Conservation (phyloP, 805 yeast genomes). For the Zygosaccharomyces bisporus region DNA sequence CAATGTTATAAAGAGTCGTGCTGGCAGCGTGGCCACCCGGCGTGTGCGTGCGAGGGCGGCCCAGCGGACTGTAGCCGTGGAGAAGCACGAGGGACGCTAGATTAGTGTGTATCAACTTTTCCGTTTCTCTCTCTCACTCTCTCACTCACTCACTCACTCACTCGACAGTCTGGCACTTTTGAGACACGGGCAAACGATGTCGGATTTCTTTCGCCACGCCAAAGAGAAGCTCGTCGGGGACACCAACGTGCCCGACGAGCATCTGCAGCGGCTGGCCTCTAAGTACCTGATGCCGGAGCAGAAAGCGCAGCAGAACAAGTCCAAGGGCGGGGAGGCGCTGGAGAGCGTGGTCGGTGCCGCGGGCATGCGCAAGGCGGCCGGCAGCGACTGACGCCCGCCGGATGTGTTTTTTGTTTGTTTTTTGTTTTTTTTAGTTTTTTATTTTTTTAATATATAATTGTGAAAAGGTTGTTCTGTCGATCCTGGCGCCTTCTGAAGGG, state of each 20-base stretch:
- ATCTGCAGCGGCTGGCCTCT: constrained; percentile 17
- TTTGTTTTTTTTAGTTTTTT: not conserved
- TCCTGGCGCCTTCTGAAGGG: too few species aligned
- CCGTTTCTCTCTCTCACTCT: too few species aligned
- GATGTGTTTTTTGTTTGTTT: too few species aligned
- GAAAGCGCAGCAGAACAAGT: constrained; percentile 8
- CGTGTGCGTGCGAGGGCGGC: too few species aligned
- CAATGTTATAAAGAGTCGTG: not conserved
- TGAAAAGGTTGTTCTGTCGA: too few species aligned
- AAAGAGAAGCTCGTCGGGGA: constrained; percentile 26
- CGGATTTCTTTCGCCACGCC: constrained; percentile 23
- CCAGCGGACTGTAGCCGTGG: not conserved
- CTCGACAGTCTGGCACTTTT: not conserved
- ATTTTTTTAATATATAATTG: too few species aligned
- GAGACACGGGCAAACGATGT: constrained; percentile 5
- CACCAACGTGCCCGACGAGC: constrained; percentile 20
- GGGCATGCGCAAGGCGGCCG: constrained; percentile 8
- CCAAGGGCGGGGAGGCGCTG: constrained; percentile 13
- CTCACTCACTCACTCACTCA: too few species aligned
- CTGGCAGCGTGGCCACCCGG: too few species aligned
- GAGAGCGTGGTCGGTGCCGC: constrained; percentile 17
- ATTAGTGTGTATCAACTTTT: too few species aligned
- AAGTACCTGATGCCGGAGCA: constrained; percentile 14
- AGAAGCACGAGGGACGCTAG: not conserved
- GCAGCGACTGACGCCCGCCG: too few species aligned